Conservation (phyloP, 75 land plant genomes). For the Pinus taeda region DNA sequence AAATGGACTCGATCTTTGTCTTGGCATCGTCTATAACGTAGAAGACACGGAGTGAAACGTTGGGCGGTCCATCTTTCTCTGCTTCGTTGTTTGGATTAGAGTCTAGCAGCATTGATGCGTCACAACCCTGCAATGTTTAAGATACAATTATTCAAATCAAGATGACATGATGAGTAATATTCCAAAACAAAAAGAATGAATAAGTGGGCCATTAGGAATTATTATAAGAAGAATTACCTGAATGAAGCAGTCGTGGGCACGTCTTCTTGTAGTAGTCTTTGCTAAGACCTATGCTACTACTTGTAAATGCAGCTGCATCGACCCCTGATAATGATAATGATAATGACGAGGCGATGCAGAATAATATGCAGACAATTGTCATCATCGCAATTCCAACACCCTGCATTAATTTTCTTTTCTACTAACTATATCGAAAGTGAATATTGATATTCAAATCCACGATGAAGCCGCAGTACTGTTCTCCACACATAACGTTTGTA, state of each 20-base stretch:
- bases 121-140: conserved; percentile 81
- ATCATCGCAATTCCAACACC: no score
- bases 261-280: conserved; percentile 27
- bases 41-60: conserved; percentile 54
- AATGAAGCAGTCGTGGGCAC: conserved; percentile 15
- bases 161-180: no score
- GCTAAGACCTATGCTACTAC: not conserved
- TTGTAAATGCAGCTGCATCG: no score
- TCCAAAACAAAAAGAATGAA: conserved; percentile 10
- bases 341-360: no score
- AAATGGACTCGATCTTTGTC: conserved; percentile 44
- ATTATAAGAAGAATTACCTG: no score
- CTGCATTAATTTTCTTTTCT: no score
- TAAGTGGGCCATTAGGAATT: conserved; percentile 18
- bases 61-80: conserved; percentile 65
- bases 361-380: no score
- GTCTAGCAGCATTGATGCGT: conserved; percentile 63
- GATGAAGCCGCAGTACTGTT: no score
- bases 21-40: conserved; percentile 72
- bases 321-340: no score
- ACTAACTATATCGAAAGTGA: no score
- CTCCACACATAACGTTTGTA: no score
- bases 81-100: conserved; percentile 38
- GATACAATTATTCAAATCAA: conserved; percentile 18
- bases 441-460: no score